phyloP scores from a whole-genome alignment of 1,139 yeast genomes.

The Diutina sp. region DNA sequence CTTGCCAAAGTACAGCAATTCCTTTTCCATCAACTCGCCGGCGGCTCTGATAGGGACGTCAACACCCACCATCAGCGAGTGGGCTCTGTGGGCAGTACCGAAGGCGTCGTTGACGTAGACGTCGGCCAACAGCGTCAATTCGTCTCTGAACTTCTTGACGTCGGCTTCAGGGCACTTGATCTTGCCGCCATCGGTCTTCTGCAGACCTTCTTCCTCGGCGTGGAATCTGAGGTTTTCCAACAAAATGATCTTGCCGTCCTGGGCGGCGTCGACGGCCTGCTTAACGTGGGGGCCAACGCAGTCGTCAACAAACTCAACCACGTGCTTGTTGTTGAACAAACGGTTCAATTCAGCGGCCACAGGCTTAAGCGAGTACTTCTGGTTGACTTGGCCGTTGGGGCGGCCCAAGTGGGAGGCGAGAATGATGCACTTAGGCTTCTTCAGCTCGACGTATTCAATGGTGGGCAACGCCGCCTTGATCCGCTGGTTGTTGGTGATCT shows the following conservation, averaged over 20 bases:
- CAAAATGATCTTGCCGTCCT: constrained; percentile 62
- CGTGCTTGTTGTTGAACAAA: constrained; percentile 37
- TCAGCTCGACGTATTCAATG: constrained; percentile 80
- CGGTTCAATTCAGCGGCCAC: constrained; percentile 76
- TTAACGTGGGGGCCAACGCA: constrained; percentile 85
- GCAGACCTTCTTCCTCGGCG: constrained; percentile 88
- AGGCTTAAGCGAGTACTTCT: constrained; percentile 82
- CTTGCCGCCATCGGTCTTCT: constrained; percentile 77
- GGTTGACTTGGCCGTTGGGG: constrained; percentile 83
- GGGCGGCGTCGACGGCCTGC: constrained; percentile 55
- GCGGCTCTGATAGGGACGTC: constrained; percentile 90
- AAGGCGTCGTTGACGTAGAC: constrained; percentile 95
- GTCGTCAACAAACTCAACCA: constrained; percentile 72
- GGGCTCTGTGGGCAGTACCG: constrained; percentile 99
- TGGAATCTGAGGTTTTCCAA: constrained; percentile 96
- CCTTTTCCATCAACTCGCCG: constrained; percentile 95
- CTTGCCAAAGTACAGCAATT: constrained; percentile 90
- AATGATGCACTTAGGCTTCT: constrained; percentile 78
- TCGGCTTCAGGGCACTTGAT: constrained; percentile 76
- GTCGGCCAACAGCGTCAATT: constrained; percentile 82
- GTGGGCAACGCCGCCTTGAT: constrained; percentile 98
- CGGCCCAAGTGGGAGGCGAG: constrained; percentile 96
- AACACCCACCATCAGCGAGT: constrained; percentile 95
- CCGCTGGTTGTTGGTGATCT: constrained; percentile 96
- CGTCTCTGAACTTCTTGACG: constrained; percentile 75